phyloP scores from a whole-genome alignment of 352 stramenopile genomes.

The Saprolegnia parasitica region DNA sequence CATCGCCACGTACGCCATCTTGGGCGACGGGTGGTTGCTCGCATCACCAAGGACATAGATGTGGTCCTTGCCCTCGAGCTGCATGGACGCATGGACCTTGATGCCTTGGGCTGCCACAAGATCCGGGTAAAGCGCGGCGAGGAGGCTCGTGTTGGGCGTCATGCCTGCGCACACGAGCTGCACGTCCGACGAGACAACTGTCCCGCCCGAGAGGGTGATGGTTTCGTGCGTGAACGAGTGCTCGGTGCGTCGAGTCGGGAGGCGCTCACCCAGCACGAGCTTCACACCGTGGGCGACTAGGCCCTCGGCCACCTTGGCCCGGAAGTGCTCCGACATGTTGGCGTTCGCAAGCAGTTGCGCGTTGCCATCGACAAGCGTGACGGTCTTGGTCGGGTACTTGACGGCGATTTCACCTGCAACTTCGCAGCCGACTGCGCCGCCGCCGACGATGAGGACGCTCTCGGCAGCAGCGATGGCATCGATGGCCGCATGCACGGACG shows the following conservation, averaged over 20 bases:
- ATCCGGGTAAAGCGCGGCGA: background rate
- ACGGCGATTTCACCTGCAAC: slow-evolving; percentile 37
- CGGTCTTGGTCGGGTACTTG: slow-evolving; percentile 36
- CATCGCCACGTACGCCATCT: slow-evolving; percentile 18
- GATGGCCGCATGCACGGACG: slow-evolving; percentile 32
- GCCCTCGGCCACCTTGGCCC: slow-evolving; percentile 19
- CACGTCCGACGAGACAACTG: slow-evolving; percentile 35
- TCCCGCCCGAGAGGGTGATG: slow-evolving; percentile 35
- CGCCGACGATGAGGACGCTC: slow-evolving; percentile 35
- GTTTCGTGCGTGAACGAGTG: slow-evolving; percentile 33
- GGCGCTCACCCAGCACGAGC: slow-evolving; percentile 34
- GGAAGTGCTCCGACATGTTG: slow-evolving; percentile 32
- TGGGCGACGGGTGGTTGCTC: slow-evolving; percentile 12
- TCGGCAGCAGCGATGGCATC: slow-evolving; percentile 32
- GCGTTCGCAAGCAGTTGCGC: slow-evolving; percentile 32
- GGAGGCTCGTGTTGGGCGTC: slow-evolving; percentile 29
- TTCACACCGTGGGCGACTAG: slow-evolving; percentile 33
- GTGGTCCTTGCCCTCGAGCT: slow-evolving; percentile 38
- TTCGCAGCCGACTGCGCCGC: slow-evolving; percentile 37
- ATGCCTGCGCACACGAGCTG: slow-evolving; percentile 38
- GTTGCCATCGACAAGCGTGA: slow-evolving; percentile 35
- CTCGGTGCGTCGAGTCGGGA: slow-evolving; percentile 30
- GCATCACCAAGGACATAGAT: slow-evolving; percentile 23
- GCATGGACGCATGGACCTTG: slow-evolving; percentile 46
- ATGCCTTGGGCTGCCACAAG: slow-evolving; percentile 35